These are phyloP conservation scores for Mallotus nudiflorus DNA, from an alignment of 345 rosid genomes.

Conservation along the genomic window DNA sequence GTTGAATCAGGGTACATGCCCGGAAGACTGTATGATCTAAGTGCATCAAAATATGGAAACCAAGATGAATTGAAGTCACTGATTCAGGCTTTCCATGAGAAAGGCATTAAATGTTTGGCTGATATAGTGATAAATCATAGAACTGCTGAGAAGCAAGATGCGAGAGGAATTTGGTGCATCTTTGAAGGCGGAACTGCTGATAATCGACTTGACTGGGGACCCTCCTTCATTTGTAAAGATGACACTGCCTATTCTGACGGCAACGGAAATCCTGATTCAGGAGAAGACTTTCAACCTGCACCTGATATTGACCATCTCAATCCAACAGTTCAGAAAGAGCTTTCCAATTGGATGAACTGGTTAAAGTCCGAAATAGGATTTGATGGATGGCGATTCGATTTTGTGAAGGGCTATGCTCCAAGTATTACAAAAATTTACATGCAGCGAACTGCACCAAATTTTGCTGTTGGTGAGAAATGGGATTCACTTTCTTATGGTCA, in stretches of 20 bases:
- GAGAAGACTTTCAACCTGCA: constrained; percentile 45
- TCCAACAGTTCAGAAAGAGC: constrained; percentile 56
- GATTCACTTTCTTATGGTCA: constrained; percentile 50
- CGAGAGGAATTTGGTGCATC: constrained; percentile 54
- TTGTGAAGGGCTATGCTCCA: constrained; percentile 67
- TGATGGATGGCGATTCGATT: constrained; percentile 77
- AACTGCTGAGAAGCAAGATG: constrained; percentile 73
- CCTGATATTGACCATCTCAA: constrained; percentile 92
- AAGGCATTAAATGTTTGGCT: constrained; percentile 68
- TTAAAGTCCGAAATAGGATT: constrained; percentile 70
- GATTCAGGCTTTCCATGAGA: constrained; percentile 44
- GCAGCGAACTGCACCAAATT: constrained; percentile 55
- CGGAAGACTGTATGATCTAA: constrained; percentile 81
- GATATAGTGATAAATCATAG: constrained; percentile 88
- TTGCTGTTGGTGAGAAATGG: constrained; percentile 86
- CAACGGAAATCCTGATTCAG: constrained; percentile 69
- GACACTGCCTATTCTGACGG: constrained; percentile 58
- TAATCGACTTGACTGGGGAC: constrained; percentile 83
- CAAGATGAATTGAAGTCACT: constrained; percentile 53
- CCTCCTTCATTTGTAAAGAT: constrained; percentile 59
- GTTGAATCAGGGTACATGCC: constrained; percentile 67
- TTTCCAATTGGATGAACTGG: constrained; percentile 95
- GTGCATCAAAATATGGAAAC: constrained; percentile 71
- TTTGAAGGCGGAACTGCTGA: constrained; percentile 90
- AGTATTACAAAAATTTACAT: constrained; percentile 50